A percentile compares a stretch with the other conserved stretches of the same genome.
Evolutionary conservation across 2,329 filamentous ascomycete genomes (phyloP).

Genomic region (Lojkania enalia): DNA sequence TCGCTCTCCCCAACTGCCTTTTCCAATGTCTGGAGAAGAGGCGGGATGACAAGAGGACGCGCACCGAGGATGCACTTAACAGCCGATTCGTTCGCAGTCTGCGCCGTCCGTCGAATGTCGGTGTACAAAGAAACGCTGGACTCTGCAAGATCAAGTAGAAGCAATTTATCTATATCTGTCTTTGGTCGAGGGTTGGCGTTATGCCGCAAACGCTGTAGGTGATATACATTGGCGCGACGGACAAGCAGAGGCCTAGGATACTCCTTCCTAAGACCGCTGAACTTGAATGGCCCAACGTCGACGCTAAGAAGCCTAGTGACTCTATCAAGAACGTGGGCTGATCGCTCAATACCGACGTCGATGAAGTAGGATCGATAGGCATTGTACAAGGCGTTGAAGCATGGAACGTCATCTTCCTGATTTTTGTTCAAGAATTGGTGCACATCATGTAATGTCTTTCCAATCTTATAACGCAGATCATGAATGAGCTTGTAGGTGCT

Average conservation of each 20-base stretch:
- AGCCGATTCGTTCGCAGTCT: slow-evolving; percentile 89
- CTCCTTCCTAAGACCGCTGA: slow-evolving; percentile 86
- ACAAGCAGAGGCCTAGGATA: slow-evolving; percentile 93
- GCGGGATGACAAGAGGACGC: slow-evolving; percentile 84
- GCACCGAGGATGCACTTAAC: slow-evolving; percentile 89
- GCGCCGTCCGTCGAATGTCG: slow-evolving; percentile 91
- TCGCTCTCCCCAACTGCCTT: slow-evolving; percentile 78
- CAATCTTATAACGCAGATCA: slow-evolving; percentile 75
- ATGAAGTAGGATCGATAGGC: slow-evolving; percentile 97
- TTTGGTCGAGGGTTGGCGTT: slow-evolving; percentile 87
- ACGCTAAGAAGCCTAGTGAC: slow-evolving; percentile 81
- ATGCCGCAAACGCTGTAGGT: slow-evolving; percentile 89
- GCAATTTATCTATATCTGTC: slow-evolving; percentile 82
- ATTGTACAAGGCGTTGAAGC: slow-evolving; percentile 89
- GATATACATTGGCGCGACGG: slow-evolving; percentile 90
- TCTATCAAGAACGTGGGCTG: slow-evolving; percentile 88
- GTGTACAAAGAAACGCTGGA: slow-evolving; percentile 92
- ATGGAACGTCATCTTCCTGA: slow-evolving; percentile 93
- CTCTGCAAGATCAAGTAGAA: slow-evolving; percentile 84
- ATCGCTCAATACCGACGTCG: slow-evolving; percentile 94
- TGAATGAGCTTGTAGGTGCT: slow-evolving; percentile 73
- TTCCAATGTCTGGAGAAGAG: slow-evolving; percentile 77
- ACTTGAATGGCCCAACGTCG: slow-evolving; percentile 90
- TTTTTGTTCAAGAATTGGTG: slow-evolving; percentile 81
- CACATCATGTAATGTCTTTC: slow-evolving; percentile 77